A percentile compares a stretch with the other conserved stretches of the same genome.
These are phyloP conservation scores for Mycena indigotica DNA, from an alignment of 768 basidiomycete genomes.

Conservation along the genomic window DNA sequence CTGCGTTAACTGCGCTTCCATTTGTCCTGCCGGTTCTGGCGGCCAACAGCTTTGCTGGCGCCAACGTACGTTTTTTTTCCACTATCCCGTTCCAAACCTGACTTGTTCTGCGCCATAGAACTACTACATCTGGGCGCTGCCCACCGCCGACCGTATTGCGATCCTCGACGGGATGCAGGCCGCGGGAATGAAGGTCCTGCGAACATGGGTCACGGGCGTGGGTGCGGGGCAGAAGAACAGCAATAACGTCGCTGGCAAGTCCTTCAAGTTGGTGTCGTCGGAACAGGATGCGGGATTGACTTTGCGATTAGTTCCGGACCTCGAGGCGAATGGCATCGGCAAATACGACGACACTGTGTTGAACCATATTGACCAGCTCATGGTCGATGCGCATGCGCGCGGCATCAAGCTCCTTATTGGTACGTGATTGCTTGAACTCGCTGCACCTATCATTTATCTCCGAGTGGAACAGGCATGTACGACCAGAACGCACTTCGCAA, in stretches of 20 bases:
- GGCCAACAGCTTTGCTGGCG: slow-evolving; percentile 23
- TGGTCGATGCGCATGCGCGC: slow-evolving; percentile 36
- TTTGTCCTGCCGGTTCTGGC: neutral
- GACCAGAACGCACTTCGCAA: slow-evolving; percentile 33
- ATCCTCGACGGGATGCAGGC: slow-evolving; percentile 29
- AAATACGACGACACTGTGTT: slow-evolving; percentile 40
- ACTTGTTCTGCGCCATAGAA: slow-evolving; percentile 17
- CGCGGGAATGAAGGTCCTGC: slow-evolving; percentile 31
- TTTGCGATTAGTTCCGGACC: slow-evolving; percentile 33
- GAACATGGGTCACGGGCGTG: slow-evolving; percentile 34
- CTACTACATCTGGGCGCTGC: slow-evolving; percentile 26
- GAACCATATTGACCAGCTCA: slow-evolving; percentile 39
- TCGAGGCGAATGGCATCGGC: slow-evolving; percentile 36
- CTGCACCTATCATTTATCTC: too few species aligned
- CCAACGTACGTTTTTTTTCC: slow-evolving; percentile 4
- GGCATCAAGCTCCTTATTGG: too few species aligned
- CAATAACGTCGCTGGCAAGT: slow-evolving; percentile 23
- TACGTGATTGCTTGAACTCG: too few species aligned
- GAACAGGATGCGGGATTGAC: too few species aligned
- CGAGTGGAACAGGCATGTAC: slow-evolving; percentile 21
- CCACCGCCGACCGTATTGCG: slow-evolving; percentile 24
- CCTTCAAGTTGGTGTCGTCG: too few species aligned
- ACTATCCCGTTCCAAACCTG: neutral
- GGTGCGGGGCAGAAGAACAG: slow-evolving; percentile 28
- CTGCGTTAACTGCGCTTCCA: neutral